phyloP scores from a whole-genome alignment of 2,329 filamentous ascomycete species.

The Coniochaeta sp. region DNA sequence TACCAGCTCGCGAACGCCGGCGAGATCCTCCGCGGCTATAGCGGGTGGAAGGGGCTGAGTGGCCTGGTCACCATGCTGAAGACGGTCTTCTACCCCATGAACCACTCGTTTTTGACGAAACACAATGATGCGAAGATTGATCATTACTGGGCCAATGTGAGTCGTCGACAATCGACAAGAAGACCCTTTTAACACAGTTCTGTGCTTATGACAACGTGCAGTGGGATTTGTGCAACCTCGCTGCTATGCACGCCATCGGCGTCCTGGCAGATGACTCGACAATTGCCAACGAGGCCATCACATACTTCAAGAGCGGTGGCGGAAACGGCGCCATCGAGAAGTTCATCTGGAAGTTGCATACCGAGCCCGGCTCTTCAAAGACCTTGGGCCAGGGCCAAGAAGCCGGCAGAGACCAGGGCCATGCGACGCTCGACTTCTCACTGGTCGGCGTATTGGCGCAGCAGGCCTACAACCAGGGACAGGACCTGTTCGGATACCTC shows the following conservation, averaged over 20 bases:
- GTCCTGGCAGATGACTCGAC: constrained; percentile 29
- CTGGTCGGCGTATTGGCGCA: constrained; percentile 27
- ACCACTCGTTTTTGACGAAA: constrained; percentile 22
- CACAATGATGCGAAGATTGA: constrained; percentile 19
- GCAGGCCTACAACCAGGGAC: constrained; percentile 28
- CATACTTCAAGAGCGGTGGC: constrained; percentile 25
- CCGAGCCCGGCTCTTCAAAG: constrained; percentile 15
- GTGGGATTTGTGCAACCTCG: constrained; percentile 31
- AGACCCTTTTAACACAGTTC: too few relatives aligned
- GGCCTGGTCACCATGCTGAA: constrained; percentile 19
- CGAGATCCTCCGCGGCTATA: constrained; percentile 24
- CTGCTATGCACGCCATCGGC: constrained; percentile 26
- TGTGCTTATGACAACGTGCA: too few relatives aligned
- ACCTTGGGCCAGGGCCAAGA: constrained; percentile 27
- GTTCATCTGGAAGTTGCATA: constrained; percentile 17
- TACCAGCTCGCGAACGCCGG: constrained; percentile 32
- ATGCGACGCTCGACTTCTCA: constrained; percentile 25
- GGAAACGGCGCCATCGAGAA: constrained; percentile 25
- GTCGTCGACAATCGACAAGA: too few relatives aligned
- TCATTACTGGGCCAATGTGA: constrained; percentile 15
- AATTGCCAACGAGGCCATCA: constrained; percentile 24
- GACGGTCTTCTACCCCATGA: constrained; percentile 24
- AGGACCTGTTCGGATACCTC: constrained; percentile 24
- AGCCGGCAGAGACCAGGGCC: constrained; percentile 32
- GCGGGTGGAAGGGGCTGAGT: constrained; percentile 18